These are phyloP conservation scores for Dryadomyces quercivorus DNA, from an alignment of 2,329 filamentous ascomycete species.

Conservation along the genomic window DNA sequence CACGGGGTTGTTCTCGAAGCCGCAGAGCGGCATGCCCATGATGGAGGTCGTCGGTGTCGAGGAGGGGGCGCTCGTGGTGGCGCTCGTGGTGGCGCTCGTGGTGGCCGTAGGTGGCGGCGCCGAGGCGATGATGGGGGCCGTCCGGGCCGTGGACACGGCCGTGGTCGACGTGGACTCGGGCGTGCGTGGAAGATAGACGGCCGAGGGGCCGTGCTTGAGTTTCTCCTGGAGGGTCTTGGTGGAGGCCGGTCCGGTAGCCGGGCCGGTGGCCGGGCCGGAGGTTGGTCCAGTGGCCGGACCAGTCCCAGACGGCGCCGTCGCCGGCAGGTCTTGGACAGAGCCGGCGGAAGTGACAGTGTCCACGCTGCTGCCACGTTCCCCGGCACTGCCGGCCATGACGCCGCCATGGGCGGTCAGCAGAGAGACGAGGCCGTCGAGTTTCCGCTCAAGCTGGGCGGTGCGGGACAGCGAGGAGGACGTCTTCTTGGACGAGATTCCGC, in stretches of 20 bases:
- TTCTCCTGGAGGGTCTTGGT: too few species aligned
- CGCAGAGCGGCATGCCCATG: not conserved
- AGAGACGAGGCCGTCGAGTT: slow-evolving; percentile 34
- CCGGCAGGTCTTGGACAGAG: not conserved
- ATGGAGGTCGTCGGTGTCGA: not conserved
- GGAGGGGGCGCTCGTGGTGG: too few species aligned
- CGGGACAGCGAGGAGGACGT: slow-evolving; percentile 18
- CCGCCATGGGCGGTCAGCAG: slow-evolving; percentile 22
- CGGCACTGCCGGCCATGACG: not conserved
- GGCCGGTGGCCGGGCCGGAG: too few species aligned
- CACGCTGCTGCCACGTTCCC: not conserved
- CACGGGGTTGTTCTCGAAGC: not conserved
- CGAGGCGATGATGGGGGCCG: not conserved
- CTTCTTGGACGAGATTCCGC: slow-evolving; percentile 20
- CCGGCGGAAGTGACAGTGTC: not conserved
- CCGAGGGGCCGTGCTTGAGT: not conserved
- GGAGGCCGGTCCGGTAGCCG: too few species aligned
- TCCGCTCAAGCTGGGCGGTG: slow-evolving; percentile 34
- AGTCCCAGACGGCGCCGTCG: not conserved
- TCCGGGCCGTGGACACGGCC: not conserved
- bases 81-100: not conserved
- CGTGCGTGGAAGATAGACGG: slow-evolving; percentile 1
- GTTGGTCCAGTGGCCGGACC: not conserved
- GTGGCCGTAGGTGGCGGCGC: not conserved
- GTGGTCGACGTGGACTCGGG: slow-evolving; percentile 5